Conservation (phyloP, 176 grass and related monocot species). For the Carex parvula region DNA sequence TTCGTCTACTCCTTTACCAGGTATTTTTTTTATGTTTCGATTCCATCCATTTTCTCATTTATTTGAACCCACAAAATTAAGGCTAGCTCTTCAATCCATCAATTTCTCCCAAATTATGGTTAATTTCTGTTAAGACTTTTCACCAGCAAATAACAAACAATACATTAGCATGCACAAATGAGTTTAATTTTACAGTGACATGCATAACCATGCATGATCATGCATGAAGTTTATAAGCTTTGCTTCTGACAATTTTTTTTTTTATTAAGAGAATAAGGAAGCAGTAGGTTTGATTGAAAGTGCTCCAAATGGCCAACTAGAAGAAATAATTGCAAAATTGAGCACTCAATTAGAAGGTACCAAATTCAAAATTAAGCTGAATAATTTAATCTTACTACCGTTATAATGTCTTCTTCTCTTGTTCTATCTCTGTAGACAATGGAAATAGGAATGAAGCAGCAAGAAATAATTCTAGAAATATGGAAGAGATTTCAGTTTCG, state of each 20-base stretch:
- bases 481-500: slow-evolving; percentile 10
- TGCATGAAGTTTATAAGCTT: background rate
- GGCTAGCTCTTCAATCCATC: background rate
- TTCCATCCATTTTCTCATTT: background rate
- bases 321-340: background rate
- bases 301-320: background rate
- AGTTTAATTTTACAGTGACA: background rate
- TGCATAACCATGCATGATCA: background rate
- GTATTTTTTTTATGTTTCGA: slow-evolving; percentile 4
- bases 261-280: background rate
- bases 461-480: slow-evolving; percentile 8
- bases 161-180: background rate
- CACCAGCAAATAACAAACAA: background rate
- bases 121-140: background rate
- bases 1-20: slow-evolving; percentile 3
- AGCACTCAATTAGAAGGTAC: slow-evolving; percentile 13
- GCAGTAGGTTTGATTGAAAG: slow-evolving; percentile 6
- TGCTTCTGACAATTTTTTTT: background rate
- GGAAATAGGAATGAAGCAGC: slow-evolving; percentile 8
- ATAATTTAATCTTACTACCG: background rate
- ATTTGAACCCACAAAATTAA: background rate
- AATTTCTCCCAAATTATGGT: background rate
- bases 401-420: background rate
- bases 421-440: slow-evolving; percentile 11
- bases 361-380: background rate